Base-by-base conservation (phyloP, 495 filamentous ascomycete genomes). In the Aspergillus cristatus region DNA sequence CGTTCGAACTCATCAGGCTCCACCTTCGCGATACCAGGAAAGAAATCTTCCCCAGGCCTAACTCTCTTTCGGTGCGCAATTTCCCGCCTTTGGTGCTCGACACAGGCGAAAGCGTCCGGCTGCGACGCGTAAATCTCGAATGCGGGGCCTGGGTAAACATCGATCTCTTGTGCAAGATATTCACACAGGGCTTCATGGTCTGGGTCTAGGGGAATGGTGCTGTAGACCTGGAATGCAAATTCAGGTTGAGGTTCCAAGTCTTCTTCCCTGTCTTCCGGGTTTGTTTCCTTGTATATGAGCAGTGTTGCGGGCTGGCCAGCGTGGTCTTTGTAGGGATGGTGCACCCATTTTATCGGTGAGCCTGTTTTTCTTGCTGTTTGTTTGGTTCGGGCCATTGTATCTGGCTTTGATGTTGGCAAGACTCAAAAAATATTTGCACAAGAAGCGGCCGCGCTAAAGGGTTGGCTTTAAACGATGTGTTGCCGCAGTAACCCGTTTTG, bases 61-160 rank as follows among this genome's bases (percentile, higher is more conserved):
- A 26, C 6, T 6, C 24, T 35, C 45, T 54, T 54, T 17, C 51
- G 51, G 36, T 36, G 40, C 14, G 51, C 51, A 28, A 54, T 46
- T 43, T 54, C 51, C 0, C 37, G 36, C n/a, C 48, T 37, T 17
- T 51, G 32, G 35, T 54, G 45, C 29, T 54, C 51, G 20, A 54
- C 39, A 14, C 47, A 54, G 31, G 44, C 40, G 18, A 48, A 54
- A 14, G 20, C 35, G 28, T 54, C 47, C 4, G 51, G 42, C 30
- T 37, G 51, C 20, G 40, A 46, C 18, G 43, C 40, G 28, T 54
- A 54, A 26, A 54, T 48, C 13, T 54, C 48, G 34, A 54, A 54
- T 20, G 38, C 34, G 13, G 47, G 47, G 24, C 29, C 17, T 0
- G 38, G 14, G 13, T 11, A 26, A 11, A 26, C 6, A 11, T 26